These are phyloP conservation scores for Diaporthe vexans DNA, from an alignment of 2,329 filamentous ascomycete genomes.

Conservation along the genomic window DNA sequence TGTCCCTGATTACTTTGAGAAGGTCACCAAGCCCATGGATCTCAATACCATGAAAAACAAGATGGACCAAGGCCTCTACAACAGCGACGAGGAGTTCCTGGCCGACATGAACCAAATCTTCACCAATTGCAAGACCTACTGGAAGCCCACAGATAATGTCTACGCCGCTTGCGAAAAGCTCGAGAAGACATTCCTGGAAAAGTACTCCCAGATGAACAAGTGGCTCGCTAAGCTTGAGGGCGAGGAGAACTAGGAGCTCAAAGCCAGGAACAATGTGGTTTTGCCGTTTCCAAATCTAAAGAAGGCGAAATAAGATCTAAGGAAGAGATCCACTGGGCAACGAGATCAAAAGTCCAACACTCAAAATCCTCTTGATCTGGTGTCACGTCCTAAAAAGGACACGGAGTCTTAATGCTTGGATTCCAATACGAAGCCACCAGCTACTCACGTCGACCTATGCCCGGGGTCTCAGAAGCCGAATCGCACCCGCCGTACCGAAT, in stretches of 20 bases:
- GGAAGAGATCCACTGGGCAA: background rate
- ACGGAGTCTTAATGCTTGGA: background rate
- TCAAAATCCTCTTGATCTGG: too few relatives aligned
- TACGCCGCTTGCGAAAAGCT: constrained; percentile 69
- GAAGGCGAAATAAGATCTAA: too few relatives aligned
- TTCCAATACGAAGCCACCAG: background rate
- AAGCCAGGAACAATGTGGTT: too few relatives aligned
- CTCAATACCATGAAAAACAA: constrained; percentile 72
- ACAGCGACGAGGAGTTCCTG: constrained; percentile 66
- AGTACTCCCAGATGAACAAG: constrained; percentile 69
- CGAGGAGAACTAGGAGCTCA: constrained; percentile 51
- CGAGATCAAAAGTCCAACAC: background rate
- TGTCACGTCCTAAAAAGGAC: background rate
- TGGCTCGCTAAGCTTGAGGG: constrained; percentile 70
- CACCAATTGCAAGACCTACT: constrained; percentile 75
- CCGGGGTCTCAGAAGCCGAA: too few relatives aligned
- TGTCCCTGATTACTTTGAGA: constrained; percentile 73
- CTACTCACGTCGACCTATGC: background rate
- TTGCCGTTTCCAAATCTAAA: background rate
- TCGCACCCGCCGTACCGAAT: too few relatives aligned
- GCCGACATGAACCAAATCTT: constrained; percentile 74
- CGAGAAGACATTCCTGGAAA: constrained; percentile 63
- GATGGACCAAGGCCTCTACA: constrained; percentile 69
- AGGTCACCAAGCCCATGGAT: constrained; percentile 74
- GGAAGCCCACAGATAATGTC: constrained; percentile 68